Conservation (phyloP, 2,329 filamentous ascomycete genomes). For the Chaetothyriales sp. region DNA sequence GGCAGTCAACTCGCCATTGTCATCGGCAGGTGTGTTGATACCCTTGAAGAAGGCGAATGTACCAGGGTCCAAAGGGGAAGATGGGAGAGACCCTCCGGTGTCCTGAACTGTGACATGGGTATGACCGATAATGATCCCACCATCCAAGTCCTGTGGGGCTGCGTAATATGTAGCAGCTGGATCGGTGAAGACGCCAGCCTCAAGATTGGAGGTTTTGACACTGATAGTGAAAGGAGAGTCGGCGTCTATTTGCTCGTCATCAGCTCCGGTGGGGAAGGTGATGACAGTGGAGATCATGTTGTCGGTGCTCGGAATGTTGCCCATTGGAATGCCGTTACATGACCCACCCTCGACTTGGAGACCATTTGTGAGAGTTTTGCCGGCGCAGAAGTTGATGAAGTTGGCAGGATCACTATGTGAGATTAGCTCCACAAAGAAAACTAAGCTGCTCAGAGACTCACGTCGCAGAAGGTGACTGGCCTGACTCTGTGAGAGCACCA, state of each 20-base stretch:
- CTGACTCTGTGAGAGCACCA: conserved; percentile 4
- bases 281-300: conserved; percentile 46
- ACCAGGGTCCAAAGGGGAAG: conserved; percentile 26
- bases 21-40: conserved; percentile 46
- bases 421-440: conserved; percentile 1
- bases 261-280: conserved; percentile 31
- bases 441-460: conserved; percentile 4
- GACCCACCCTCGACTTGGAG: conserved; percentile 37
- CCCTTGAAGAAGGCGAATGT: conserved; percentile 47
- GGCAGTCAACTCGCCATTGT: conserved; percentile 40
- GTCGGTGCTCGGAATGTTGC: conserved; percentile 37
- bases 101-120: conserved; percentile 39
- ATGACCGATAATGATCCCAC: conserved; percentile 28
- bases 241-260: conserved; percentile 27
- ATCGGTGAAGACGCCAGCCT: conserved; percentile 43
- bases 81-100: conserved; percentile 24
- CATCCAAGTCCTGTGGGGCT: conserved; percentile 38
- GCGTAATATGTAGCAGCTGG: conserved; percentile 42
- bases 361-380: conserved; percentile 43
- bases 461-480: conserved; percentile 12
- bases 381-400: conserved; percentile 48
- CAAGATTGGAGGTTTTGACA: conserved; percentile 37
- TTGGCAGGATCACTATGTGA: conserved; percentile 30
- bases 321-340: conserved; percentile 48
- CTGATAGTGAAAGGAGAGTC: conserved; percentile 35